Conservation (phyloP, 2,329 filamentous ascomycete species). For the Monosporascus sp. region DNA sequence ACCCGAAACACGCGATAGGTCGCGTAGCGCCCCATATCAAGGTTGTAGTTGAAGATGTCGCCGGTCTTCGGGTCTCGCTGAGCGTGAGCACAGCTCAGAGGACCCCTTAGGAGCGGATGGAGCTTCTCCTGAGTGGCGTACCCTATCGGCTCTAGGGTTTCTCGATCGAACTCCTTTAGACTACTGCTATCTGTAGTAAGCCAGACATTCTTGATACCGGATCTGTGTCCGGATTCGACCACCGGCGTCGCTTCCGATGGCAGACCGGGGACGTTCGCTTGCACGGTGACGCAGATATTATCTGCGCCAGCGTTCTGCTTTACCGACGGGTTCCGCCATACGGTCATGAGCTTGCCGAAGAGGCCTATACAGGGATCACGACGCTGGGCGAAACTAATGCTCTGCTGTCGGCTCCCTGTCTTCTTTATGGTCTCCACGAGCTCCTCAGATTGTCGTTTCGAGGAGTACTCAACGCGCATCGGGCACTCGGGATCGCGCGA, state of each 20-base stretch:
- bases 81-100: conserved; percentile 64
- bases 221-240: conserved; percentile 29
- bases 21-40: conserved; percentile 51
- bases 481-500: conserved; percentile 12
- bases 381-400: conserved; percentile 63
- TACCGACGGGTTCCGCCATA: conserved; percentile 38
- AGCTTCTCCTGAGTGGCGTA: conserved; percentile 54
- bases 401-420: conserved; percentile 46
- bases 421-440: conserved; percentile 55
- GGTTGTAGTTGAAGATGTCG: conserved; percentile 77
- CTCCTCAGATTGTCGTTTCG: conserved; percentile 60
- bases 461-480: conserved; percentile 61
- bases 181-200: conserved; percentile 49
- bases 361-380: conserved; percentile 69
- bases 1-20: conserved; percentile 67
- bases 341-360: conserved; percentile 64
- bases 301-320: conserved; percentile 27
- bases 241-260: conserved; percentile 13
- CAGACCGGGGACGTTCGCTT: conserved; percentile 58
- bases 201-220: conserved; percentile 44
- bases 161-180: conserved; percentile 59
- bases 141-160: conserved; percentile 67
- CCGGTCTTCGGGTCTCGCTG: conserved; percentile 66
- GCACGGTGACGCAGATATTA: conserved; percentile 64
- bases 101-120: conserved; percentile 64